Conservation (phyloP, 495 filamentous ascomycete genomes). For the Lasiosphaeria miniovina region DNA sequence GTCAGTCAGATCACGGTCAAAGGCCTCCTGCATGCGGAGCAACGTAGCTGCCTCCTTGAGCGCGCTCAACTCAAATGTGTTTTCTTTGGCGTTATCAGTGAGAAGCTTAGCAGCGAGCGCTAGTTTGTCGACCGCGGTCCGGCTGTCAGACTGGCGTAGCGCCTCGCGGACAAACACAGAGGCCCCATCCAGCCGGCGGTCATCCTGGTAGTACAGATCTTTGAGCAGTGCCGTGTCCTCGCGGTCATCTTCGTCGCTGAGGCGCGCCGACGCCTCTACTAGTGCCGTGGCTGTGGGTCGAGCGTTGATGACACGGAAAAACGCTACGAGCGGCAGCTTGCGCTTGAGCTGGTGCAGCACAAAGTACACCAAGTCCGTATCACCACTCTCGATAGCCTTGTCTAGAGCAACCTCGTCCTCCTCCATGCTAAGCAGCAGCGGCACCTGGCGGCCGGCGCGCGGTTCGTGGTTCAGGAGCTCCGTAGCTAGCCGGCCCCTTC, state of each 20-base stretch:
- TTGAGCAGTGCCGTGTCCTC: slow-evolving; percentile 84
- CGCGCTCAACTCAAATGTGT: slow-evolving; percentile 67
- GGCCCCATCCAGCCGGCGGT: slow-evolving; percentile 84
- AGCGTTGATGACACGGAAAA: slow-evolving; percentile 88
- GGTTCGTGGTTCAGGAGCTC: slow-evolving; percentile 90
- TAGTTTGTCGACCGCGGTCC: slow-evolving; percentile 73
- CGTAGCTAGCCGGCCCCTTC: slow-evolving; percentile 79
- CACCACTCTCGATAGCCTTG: slow-evolving; percentile 94
- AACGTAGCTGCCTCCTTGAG: slow-evolving; percentile 75
- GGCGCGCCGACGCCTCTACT: slow-evolving; percentile 73
- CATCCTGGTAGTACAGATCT: slow-evolving; percentile 97
- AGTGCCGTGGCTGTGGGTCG: slow-evolving; percentile 85
- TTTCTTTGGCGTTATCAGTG: slow-evolving; percentile 73
- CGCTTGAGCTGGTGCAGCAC: slow-evolving; percentile 87
- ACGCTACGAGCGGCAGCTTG: slow-evolving; percentile 83
- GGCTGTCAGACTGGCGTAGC: slow-evolving; percentile 58
- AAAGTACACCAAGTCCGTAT: slow-evolving; percentile 86
- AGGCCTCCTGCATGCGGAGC: slow-evolving; percentile 76
- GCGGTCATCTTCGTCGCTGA: slow-evolving; percentile 25
- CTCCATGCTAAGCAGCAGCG: slow-evolving; percentile 90
- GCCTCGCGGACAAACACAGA: slow-evolving; percentile 84
- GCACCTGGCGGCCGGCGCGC: slow-evolving; percentile 90
- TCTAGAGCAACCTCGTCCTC: slow-evolving; percentile 94
- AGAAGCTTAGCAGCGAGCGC: slow-evolving; percentile 76
- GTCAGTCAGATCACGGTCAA: slow-evolving; percentile 79